Base-by-base conservation (phyloP, 116 monocot genomes). In the Phalaenopsis hybrid region DNA sequence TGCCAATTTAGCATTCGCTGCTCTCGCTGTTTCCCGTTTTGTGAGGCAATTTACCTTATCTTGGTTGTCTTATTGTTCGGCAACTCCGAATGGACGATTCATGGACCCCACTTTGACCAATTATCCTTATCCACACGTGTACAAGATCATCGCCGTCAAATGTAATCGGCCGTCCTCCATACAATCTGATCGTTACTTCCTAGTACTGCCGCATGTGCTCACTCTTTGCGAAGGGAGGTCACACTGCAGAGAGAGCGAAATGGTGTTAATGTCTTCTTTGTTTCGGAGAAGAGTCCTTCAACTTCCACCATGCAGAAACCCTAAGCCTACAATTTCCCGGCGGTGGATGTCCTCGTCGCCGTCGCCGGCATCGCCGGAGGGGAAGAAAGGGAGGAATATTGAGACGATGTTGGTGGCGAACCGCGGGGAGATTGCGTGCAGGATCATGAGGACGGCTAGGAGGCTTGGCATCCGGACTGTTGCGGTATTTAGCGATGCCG, bases 381-480 rank as follows among this genome's bases (percentile, higher is more conserved):
- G 44, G 78, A 44, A 51, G 48, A 41, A 33, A n/a, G 78, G 57
- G 45, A 23, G 50, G 57, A 75, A 80, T 15, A 95, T 98, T 74
- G 93, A 98, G 89, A 98, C 90, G 93, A 90, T 98, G 63, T 79
- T 98, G 89, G 88, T 98, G 59, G 98, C 98, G 57, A 98, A 98
- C 90, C 83, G 98, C 34, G 98, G 98, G 45, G 98, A 98, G 90
- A 98, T 98, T 80, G 98, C 98, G 10, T 91, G 91, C 84, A 85
- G 98, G 82, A 86, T 98, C 80, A 93, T 92, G 85, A 52, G 95
- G 59, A 95, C 98, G 48, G 90, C 98, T 16, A 80, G 84, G 83
- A 82, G 92, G 74, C 89, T 98, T 49, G 98, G 95, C 48, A 88
- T 98, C 58, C 88, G 92, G 1, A 95, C 98, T 34, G 98, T 98